A percentile compares a stretch with the other conserved stretches of the same genome.
Conservation (phyloP, 1,284 basidiomycete species). For the Leccinum subrobustum region DNA sequence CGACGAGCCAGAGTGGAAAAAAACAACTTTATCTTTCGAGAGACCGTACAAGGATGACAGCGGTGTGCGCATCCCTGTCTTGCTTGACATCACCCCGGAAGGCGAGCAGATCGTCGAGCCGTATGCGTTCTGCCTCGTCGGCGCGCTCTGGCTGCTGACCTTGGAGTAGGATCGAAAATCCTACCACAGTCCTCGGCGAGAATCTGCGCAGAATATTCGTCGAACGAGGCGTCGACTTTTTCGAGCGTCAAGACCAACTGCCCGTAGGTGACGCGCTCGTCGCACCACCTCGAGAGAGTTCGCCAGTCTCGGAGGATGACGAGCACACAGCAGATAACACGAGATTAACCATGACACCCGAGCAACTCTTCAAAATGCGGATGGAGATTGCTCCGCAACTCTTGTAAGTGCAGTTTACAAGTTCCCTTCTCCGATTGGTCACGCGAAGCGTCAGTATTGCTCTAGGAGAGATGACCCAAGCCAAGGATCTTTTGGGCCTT, state of each 20-base stretch:
- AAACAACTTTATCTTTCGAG: constrained; percentile 66
- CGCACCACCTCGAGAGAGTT: constrained; percentile 23
- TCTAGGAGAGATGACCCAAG: constrained; percentile 73
- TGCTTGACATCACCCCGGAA: constrained; percentile 68
- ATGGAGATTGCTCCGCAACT: constrained; percentile 66
- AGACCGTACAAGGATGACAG: constrained; percentile 75
- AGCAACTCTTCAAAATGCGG: constrained; percentile 72
- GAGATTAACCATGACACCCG: constrained; percentile 61
- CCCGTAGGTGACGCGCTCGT: constrained; percentile 23
- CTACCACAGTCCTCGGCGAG: constrained; percentile 53
- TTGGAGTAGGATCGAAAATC: constrained; percentile 47
- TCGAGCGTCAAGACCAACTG: constrained; percentile 51
- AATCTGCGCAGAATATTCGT: constrained; percentile 67
- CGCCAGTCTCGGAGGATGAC: constrained; percentile 28
- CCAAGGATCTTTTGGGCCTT: constrained; percentile 60
- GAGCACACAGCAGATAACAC: constrained; percentile 32
- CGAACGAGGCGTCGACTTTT: constrained; percentile 74
- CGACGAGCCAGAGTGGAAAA: constrained; percentile 52
- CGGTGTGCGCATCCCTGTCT: constrained; percentile 56
- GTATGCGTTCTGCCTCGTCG: constrained; percentile 41
- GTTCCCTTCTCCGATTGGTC: constrained; percentile 11
- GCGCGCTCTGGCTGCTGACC: constrained; percentile 21
- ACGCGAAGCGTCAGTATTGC: constrained; percentile 51
- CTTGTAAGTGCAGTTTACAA: constrained; percentile 46
- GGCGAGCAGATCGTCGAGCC: constrained; percentile 68